phyloP scores from a whole-genome alignment of 768 basidiomycete species.

The Galerina marginata region DNA sequence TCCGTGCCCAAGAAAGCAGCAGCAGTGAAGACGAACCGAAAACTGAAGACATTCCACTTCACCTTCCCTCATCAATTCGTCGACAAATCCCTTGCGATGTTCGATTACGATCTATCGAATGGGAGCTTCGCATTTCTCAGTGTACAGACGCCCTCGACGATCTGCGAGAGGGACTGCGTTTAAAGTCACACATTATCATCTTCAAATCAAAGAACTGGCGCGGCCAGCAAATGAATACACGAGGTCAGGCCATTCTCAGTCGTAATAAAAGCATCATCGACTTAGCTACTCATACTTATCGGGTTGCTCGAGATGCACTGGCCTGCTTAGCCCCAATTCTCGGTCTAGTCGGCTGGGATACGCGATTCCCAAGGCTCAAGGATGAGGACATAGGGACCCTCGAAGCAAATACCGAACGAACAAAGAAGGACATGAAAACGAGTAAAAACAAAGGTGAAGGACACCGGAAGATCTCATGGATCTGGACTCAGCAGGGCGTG shows the following conservation, averaged over 20 bases:
- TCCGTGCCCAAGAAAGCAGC: background rate
- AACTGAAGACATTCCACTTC: constrained; percentile 18
- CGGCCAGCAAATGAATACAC: constrained; percentile 31
- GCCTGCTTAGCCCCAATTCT: background rate
- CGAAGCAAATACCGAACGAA: constrained; percentile 8
- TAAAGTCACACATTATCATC: constrained; percentile 32
- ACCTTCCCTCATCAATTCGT: constrained; percentile 24
- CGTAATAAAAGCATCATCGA: constrained; percentile 20
- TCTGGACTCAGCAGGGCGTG: no score
- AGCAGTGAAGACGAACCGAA: background rate
- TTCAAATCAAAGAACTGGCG: constrained; percentile 32
- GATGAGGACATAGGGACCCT: constrained; percentile 22
- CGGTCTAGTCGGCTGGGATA: constrained; percentile 7
- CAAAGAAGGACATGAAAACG: no score
- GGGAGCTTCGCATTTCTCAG: constrained; percentile 32
- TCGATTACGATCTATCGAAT: constrained; percentile 28
- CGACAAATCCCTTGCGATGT: background rate
- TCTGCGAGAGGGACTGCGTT: constrained; percentile 32
- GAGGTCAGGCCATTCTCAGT: constrained; percentile 23
- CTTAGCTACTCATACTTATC: constrained; percentile 20
- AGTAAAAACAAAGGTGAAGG: no score
- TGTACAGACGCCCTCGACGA: constrained; percentile 32
- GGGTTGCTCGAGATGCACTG: constrained; percentile 8
- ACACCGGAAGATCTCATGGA: constrained; percentile 24
- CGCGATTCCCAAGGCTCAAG: constrained; percentile 17